Evolutionary conservation across 345 rosid genomes (phyloP).

Genomic region (Erysimum cheiranthoides): DNA sequence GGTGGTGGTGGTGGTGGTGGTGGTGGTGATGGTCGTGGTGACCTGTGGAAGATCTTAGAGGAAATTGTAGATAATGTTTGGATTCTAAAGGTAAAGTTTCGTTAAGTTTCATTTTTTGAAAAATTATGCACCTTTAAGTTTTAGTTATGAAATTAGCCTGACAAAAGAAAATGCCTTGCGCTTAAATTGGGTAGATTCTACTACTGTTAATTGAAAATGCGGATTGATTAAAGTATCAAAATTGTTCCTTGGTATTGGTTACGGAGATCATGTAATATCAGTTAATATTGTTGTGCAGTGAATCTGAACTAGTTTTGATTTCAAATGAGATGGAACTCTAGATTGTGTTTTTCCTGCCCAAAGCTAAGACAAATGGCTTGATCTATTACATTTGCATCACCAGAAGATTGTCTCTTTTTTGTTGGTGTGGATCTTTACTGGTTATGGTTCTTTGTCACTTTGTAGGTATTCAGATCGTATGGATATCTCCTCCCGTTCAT

Average conservation of each 20-base stretch:
- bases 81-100: constrained; percentile 45
- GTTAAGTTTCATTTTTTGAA: background rate
- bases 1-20: background rate
- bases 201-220: background rate
- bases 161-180: constrained; percentile 3
- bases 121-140: background rate
- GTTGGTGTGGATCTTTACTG: constrained; percentile 23
- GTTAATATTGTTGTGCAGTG: background rate
- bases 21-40: too few relatives aligned
- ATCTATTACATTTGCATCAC: background rate
- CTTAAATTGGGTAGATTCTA: constrained; percentile 3
- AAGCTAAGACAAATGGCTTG: background rate
- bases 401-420: background rate
- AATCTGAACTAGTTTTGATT: constrained; percentile 14
- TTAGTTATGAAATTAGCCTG: constrained; percentile 5
- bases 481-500: constrained; percentile 49
- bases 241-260: constrained; percentile 3
- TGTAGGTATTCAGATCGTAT: constrained; percentile 46
- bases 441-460: background rate
- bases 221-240: background rate
- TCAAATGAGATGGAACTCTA: constrained; percentile 9
- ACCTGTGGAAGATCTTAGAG: constrained; percentile 42
- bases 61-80: constrained; percentile 48
- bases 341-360: constrained; percentile 5
- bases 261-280: background rate